Evolutionary conservation across 495 filamentous ascomycete genomes (phyloP).

Genomic region (Durotheca rogersii): DNA sequence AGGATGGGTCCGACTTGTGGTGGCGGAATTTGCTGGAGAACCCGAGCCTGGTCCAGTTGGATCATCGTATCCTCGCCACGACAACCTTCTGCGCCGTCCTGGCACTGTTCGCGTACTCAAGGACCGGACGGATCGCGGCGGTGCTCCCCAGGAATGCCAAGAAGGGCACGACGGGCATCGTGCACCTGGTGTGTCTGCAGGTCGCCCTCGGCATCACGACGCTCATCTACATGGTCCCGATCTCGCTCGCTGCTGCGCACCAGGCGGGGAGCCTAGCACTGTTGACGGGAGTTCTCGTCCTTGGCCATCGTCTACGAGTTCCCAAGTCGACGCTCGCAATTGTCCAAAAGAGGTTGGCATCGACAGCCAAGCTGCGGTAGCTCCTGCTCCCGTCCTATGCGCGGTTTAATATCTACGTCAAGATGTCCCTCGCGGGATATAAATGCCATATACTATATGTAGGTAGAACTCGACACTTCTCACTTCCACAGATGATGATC

Average conservation of each 20-base stretch:
- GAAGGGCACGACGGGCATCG: conserved; percentile 74
- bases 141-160: conserved; percentile 63
- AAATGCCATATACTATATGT: conserved; percentile 28
- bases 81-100: conserved; percentile 84
- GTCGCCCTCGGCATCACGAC: conserved; percentile 84
- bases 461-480: conserved; percentile 14
- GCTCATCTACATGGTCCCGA: conserved; percentile 88
- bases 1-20: conserved; percentile 76
- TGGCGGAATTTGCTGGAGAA: conserved; percentile 98
- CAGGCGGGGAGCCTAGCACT: conserved; percentile 89
- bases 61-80: conserved; percentile 89
- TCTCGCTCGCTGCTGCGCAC: conserved; percentile 82
- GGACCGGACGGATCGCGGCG: conserved; percentile 61
- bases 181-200: conserved; percentile 81
- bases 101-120: conserved; percentile 72
- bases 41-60: conserved; percentile 87
- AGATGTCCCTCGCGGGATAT: conserved; percentile 9
- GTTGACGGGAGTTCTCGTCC: conserved; percentile 74
- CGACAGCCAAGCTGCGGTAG: conserved; percentile 13
- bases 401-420: too few relatives aligned
- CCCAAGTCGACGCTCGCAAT: conserved; percentile 50
- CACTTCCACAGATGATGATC: conserved; percentile 2
- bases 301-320: conserved; percentile 60
- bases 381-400: neutral
- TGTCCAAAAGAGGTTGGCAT: conserved; percentile 43